Conservation (phyloP, 2,329 filamentous ascomycete genomes). For the Aspergillus hortae region DNA sequence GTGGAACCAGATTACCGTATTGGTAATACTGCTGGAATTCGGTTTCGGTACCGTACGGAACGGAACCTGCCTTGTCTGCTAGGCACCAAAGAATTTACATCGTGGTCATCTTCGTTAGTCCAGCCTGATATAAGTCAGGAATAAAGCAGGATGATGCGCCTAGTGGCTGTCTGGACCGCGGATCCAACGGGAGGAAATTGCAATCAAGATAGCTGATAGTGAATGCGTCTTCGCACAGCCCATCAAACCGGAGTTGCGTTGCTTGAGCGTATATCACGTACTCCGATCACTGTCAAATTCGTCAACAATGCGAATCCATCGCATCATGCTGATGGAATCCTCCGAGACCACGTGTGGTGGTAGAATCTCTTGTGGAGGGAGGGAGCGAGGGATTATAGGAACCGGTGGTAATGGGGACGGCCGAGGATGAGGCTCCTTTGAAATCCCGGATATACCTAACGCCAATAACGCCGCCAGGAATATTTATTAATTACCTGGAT, state of each 20-base stretch:
- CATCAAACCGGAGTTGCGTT: background rate
- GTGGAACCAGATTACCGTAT: constrained; percentile 8
- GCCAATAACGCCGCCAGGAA: background rate
- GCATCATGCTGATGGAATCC: background rate
- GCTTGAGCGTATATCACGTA: background rate
- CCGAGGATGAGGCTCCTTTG: background rate
- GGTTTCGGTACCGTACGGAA: constrained; percentile 11
- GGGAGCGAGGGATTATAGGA: background rate
- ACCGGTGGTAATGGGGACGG: background rate
- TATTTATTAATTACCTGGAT: background rate
- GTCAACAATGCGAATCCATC: background rate
- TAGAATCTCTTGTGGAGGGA: background rate
- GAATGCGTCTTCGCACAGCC: too few species aligned
- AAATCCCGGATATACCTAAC: background rate
- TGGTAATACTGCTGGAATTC: constrained; percentile 8
- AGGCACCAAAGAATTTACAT: background rate
- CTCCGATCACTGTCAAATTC: background rate
- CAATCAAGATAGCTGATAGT: too few species aligned
- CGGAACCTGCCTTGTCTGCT: background rate
- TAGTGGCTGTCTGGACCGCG: too few species aligned
- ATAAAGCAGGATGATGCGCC: too few species aligned
- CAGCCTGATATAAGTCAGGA: too few species aligned
- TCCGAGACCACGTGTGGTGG: background rate
- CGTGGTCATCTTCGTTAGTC: background rate
- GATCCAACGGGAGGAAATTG: too few species aligned